Evolutionary conservation across 257 asterid species (phyloP), one percentile per base, ranked within the genome.

Genomic region (Nicotiana noctiflora): DNA sequence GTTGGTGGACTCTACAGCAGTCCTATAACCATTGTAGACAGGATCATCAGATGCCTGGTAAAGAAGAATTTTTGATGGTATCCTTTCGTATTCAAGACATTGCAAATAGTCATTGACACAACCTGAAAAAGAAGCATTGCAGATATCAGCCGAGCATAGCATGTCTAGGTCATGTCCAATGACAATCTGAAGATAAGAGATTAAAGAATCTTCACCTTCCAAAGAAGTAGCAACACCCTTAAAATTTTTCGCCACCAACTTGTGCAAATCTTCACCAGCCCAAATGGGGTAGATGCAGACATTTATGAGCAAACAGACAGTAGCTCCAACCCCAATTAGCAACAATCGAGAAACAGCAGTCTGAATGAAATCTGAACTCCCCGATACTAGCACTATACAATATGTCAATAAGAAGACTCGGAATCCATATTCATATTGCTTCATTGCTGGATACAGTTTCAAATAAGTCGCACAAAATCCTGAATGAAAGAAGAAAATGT

Each of bases 201-300:
- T 19, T 18, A 49, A 40, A 66, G 52, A 7, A 34, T 59, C 66
- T 77, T 34, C 76, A 91, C 98, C 98, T 90, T 94, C 97, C 55
- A 94, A 84, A 82, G 98, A 91, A 76, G 85, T 83, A 15, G 98
- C 97, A 13, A 94, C 96, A n/a, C 90, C 93, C 84, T 82, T 89
- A 82, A 94, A 91, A 83, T 94, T 94, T 72, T 90, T 91, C 34
- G 90, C 97, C 2, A 93, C 95, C 80, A 93, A 83, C 82, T 94
- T 94, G 82, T 93, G 98, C 93, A 94, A 84, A 88, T 94, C 97
- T 77, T 94, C 98, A 40, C 98, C 98, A 13, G 98, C 91, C 98
- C 98, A 94, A 83, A 94, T 94, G 78, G 98, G 98, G 31, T 83
- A 94, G 78, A 94, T 46, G 65, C 96, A 94, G 1, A 88, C 81